Base-by-base conservation (phyloP, 768 basidiomycete species). In the Phanerochaete sordida region DNA sequence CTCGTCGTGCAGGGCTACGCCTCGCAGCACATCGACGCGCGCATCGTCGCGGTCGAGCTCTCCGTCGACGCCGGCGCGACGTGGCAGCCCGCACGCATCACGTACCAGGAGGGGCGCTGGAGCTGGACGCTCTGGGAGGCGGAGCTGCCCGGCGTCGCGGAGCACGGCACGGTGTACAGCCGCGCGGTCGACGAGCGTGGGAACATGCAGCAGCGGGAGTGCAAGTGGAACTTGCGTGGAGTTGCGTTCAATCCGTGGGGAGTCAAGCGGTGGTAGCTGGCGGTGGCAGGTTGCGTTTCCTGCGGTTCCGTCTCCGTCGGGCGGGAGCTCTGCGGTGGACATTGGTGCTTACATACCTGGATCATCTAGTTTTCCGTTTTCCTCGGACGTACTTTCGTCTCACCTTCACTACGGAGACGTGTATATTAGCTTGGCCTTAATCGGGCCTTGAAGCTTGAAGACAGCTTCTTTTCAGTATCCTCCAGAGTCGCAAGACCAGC, bases 121-220 rank as follows among this genome's bases (percentile, higher is more conserved):
- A 88, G 88, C 66, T 91, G 89, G 88, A 81, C 84, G 3, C 68
- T 90, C 24, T 90, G 88, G 89, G 84, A 88, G 65, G 76, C 68
- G 2, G 73, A 77, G 50, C 13, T 90, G 4, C 30, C 39, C 2
- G 48, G 47, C 27, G 30, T 60, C 26, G 19, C 19, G 9, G 62
- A 52, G 58, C 43, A 55, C 16, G 64, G 66, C 11, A 65, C 62
- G 15, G 72, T 75, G n/a, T 68, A 71, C 45, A 81, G 83, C 56
- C 79, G 86, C 3, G 88, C 85, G 0, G 73, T 71, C 23, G 86
- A 87, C 70, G 68, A 68, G 8, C 70, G 67, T 23, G 85, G 82
- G 4, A 71, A 44, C 63, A 65, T 46, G 19, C 88, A 90, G 68
- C 75, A 74, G 1, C 72, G 72, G 44, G 77, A 81, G 3, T 79